These are phyloP conservation scores for Coriaria nepalensis DNA, from an alignment of 306 rosid genomes.

Conservation along the genomic window DNA sequence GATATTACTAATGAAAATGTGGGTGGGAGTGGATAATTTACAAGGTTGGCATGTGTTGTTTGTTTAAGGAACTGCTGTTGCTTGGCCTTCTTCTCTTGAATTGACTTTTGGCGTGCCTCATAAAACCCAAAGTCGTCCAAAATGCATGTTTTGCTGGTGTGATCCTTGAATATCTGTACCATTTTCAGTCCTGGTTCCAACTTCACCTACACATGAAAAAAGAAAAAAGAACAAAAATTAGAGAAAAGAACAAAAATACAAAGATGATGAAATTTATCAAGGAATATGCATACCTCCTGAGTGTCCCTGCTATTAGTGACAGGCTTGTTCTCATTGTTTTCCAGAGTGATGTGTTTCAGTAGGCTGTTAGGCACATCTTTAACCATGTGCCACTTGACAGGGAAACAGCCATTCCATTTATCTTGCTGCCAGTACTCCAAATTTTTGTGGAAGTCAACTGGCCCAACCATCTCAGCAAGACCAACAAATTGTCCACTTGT, in stretches of 20 bases:
- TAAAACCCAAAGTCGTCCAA: constrained; percentile 84
- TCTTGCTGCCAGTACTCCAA: constrained; percentile 99
- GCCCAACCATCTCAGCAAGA: constrained; percentile 88
- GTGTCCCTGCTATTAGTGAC: constrained; percentile 96
- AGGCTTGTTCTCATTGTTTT: constrained; percentile 92
- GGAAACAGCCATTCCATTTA: constrained; percentile 96
- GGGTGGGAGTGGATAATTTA: no score
- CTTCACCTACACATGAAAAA: constrained; percentile 34
- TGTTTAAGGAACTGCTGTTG: constrained; percentile 68
- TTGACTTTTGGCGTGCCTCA: constrained; percentile 77
- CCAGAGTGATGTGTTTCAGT: constrained; percentile 82
- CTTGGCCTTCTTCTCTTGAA: constrained; percentile 83
- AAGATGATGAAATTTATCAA: background rate
- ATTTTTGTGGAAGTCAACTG: constrained; percentile 80
- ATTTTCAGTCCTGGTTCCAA: constrained; percentile 69
- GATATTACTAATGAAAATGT: no score
- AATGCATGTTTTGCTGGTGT: constrained; percentile 69
- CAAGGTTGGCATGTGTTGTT: constrained; percentile 20
- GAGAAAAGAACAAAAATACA: constrained; percentile 7
- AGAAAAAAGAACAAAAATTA: background rate
- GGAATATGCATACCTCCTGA: constrained; percentile 51
- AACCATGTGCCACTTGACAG: constrained; percentile 88
- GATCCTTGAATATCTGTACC: constrained; percentile 70
- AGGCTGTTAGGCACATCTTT: constrained; percentile 93
- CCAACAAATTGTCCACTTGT: constrained; percentile 98